A percentile compares a stretch with the other conserved stretches of the same genome.
Conservation (phyloP, 805 yeast genomes). For the Candida boidinii region DNA sequence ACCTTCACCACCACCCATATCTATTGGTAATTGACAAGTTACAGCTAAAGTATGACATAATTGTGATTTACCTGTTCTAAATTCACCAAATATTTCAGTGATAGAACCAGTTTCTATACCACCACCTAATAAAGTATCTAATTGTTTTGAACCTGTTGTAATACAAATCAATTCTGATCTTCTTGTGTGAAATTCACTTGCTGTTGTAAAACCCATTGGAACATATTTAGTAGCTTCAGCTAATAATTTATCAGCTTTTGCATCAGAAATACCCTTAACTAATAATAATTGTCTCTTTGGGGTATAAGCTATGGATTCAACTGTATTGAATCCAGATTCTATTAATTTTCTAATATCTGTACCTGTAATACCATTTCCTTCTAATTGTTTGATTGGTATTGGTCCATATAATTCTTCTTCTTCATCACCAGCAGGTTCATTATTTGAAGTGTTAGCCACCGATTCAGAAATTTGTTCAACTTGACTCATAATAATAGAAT, state of each 20-base stretch:
- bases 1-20: slow-evolving; percentile 98
- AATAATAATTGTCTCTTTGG: slow-evolving; percentile 71
- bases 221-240: slow-evolving; percentile 80
- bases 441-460: too few species aligned
- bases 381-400: slow-evolving; percentile 41
- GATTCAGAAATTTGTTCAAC: too few species aligned
- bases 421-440: slow-evolving; percentile 25
- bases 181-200: slow-evolving; percentile 85
- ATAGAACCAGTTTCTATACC: slow-evolving; percentile 97
- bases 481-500: too few species aligned
- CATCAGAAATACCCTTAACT: slow-evolving; percentile 91
- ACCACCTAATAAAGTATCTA: slow-evolving; percentile 90
- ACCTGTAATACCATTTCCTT: slow-evolving; percentile 79
- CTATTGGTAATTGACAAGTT: slow-evolving; percentile 92
- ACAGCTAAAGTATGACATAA: slow-evolving; percentile 94
- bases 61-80: slow-evolving; percentile 96
- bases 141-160: slow-evolving; percentile 91
- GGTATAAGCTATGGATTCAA: slow-evolving; percentile 87
- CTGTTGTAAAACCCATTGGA: slow-evolving; percentile 96
- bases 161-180: slow-evolving; percentile 85
- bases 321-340: slow-evolving; percentile 82
- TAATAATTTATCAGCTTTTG: slow-evolving; percentile 81
- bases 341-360: slow-evolving; percentile 73
- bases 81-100: slow-evolving; percentile 95
- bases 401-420: slow-evolving; percentile 54